Conservation (phyloP, 805 yeast species). For the Kregervanrija pseudodelftensis region DNA sequence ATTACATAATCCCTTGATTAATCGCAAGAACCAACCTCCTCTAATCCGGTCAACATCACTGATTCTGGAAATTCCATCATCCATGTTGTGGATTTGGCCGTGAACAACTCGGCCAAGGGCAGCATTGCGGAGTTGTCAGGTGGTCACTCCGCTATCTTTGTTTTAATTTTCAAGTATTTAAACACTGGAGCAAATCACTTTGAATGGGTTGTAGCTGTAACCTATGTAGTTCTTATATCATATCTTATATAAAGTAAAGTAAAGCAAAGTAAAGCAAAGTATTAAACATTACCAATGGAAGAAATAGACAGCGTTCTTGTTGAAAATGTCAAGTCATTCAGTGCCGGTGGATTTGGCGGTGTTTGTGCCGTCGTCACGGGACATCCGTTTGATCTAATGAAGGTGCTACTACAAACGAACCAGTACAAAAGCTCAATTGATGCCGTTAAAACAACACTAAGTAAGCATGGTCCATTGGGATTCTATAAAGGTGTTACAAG, state of each 20-base stretch:
- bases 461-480: conserved; percentile 70
- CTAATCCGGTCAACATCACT: too few species aligned
- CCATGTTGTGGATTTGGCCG: too few species aligned
- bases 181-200: too few species aligned
- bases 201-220: too few species aligned
- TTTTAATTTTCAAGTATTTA: too few species aligned
- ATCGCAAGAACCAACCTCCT: too few species aligned
- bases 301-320: conserved; percentile 36
- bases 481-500: conserved; percentile 92
- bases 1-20: too few species aligned
- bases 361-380: conserved; percentile 92
- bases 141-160: too few species aligned
- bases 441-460: conserved; percentile 64
- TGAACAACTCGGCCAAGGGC: too few species aligned
- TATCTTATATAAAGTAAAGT: conserved; percentile 1
- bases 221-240: background rate
- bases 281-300: conserved; percentile 18
- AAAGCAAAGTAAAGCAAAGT: too few species aligned
- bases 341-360: conserved; percentile 96
- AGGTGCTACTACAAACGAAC: conserved; percentile 87
- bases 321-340: conserved; percentile 81
- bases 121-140: too few species aligned
- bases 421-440: conserved; percentile 52
- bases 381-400: conserved; percentile 91
- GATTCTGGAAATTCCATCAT: too few species aligned